Percentiles rank a stretch among this genome's conserved stretches.
phyloP scores from a whole-genome alignment of 1,284 basidiomycete genomes.

The Marasmius sp. region DNA sequence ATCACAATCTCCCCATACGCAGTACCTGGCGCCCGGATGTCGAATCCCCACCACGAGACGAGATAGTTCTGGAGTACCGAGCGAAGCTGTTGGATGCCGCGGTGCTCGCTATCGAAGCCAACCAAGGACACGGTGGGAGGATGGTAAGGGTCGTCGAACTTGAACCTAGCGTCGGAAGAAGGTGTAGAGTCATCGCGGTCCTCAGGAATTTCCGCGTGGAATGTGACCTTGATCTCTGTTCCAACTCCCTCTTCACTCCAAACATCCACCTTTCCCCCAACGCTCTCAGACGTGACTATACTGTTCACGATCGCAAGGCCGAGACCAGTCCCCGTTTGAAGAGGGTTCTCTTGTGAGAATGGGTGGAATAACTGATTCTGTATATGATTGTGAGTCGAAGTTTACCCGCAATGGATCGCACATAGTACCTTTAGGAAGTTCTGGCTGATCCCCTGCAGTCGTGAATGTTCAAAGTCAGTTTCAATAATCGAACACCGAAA shows the following conservation, averaged over 20 bases:
- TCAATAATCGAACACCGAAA: too few species aligned
- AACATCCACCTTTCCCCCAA: constrained; percentile 88
- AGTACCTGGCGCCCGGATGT: constrained; percentile 42
- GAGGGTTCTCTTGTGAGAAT: constrained; percentile 91
- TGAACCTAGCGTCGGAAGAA: constrained; percentile 40
- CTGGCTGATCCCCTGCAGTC: constrained; percentile 75
- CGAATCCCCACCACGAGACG: constrained; percentile 77
- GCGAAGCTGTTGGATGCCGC: constrained; percentile 69
- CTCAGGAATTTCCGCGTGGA: constrained; percentile 70
- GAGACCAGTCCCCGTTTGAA: constrained; percentile 92
- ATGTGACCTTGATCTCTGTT: constrained; percentile 91
- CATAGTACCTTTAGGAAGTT: constrained; percentile 75
- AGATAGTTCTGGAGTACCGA: constrained; percentile 71
- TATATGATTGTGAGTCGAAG: constrained; percentile 15
- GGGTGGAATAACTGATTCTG: constrained; percentile 96
- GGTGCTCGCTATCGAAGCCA: constrained; percentile 69
- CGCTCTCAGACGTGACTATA: constrained; percentile 83
- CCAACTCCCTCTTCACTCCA: constrained; percentile 87
- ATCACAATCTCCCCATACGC: constrained; percentile 76
- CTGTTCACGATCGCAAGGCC: constrained; percentile 97
- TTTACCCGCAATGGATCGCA: not conserved
- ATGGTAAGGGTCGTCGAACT: constrained; percentile 41
- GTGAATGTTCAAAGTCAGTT: constrained; percentile 4
- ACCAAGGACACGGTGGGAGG: constrained; percentile 67
- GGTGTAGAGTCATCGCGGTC: constrained; percentile 37